phyloP scores from a whole-genome alignment of 2,329 filamentous ascomycete genomes.

The Pleochaeta shiraiana region DNA sequence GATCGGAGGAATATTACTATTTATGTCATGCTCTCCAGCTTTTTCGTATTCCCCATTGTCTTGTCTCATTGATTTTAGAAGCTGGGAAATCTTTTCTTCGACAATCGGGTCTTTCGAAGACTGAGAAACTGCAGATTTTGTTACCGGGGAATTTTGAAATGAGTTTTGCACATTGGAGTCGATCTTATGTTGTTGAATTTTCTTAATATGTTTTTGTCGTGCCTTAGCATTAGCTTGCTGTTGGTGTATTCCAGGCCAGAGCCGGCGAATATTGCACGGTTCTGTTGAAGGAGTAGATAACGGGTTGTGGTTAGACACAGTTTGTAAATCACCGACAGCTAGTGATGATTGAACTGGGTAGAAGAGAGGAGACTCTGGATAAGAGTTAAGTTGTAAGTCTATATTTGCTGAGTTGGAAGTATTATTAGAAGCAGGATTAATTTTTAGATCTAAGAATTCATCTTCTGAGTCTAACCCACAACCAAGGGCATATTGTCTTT shows the following conservation, averaged over 20 bases:
- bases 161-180: neutral
- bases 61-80: slow-evolving; percentile 75
- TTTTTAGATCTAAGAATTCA: slow-evolving; percentile 51
- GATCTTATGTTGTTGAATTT: slow-evolving; percentile 27
- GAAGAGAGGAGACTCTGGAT: slow-evolving; percentile 39
- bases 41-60: slow-evolving; percentile 34
- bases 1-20: slow-evolving; percentile 30
- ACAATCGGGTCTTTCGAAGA: slow-evolving; percentile 41
- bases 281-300: slow-evolving; percentile 25
- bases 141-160: too few relatives aligned
- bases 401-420: slow-evolving; percentile 38
- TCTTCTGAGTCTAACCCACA: slow-evolving; percentile 37
- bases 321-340: slow-evolving; percentile 52
- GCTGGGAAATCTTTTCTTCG: slow-evolving; percentile 84
- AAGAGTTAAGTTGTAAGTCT: slow-evolving; percentile 46
- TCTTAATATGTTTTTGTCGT: slow-evolving; percentile 38
- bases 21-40: slow-evolving; percentile 24
- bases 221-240: slow-evolving; percentile 65
- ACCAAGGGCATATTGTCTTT: slow-evolving; percentile 25
- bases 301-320: slow-evolving; percentile 36
- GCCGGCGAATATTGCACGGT: slow-evolving; percentile 40
- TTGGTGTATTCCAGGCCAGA: slow-evolving; percentile 88
- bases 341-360: slow-evolving; percentile 25
- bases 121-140: too few relatives aligned
- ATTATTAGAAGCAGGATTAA: slow-evolving; percentile 34